Conservation (phyloP, 2,329 filamentous ascomycete species). For the Basipetospora sp. region DNA sequence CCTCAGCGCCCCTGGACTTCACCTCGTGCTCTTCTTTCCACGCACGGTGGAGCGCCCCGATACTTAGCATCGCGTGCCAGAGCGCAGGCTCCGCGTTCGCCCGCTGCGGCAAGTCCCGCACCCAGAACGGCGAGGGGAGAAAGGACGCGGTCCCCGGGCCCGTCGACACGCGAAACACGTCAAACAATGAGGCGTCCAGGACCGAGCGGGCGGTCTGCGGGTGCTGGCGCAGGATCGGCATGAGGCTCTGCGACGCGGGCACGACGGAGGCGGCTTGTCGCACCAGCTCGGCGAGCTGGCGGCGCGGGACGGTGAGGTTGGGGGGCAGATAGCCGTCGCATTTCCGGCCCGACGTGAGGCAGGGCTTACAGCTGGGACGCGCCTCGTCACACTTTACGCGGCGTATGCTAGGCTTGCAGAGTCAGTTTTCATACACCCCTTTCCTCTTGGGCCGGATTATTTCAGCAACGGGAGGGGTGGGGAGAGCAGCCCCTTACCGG, state of each 20-base stretch:
- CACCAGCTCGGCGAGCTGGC: constrained; percentile 10
- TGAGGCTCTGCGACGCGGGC: constrained; percentile 14
- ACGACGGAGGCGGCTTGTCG: constrained; percentile 16
- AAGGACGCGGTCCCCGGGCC: constrained; percentile 15
- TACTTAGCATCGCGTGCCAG: constrained; percentile 20
- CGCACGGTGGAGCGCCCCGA: constrained; percentile 19
- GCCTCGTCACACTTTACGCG: constrained; percentile 43
- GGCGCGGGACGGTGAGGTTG: constrained; percentile 9
- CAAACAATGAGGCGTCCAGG: constrained; percentile 15
- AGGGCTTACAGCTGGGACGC: constrained; percentile 37
- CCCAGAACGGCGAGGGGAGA: constrained; percentile 20
- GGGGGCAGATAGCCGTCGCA: constrained; percentile 38
- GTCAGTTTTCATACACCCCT: not conserved
- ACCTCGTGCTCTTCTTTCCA: constrained; percentile 8
- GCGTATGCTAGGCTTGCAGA: constrained; percentile 27
- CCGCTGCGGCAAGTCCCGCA: constrained; percentile 17
- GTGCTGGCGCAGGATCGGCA: not conserved
- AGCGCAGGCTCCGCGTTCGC: constrained; percentile 21
- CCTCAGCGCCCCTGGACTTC: constrained; percentile 5
- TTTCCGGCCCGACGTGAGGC: constrained; percentile 37
- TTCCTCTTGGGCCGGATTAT: not conserved
- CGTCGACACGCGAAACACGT: constrained; percentile 21
- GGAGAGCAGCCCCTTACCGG: constrained; percentile 27
- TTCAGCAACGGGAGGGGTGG: not conserved
- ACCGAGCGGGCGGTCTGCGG: not conserved